Evolutionary conservation across 176 grass and related monocot species (phyloP), one percentile per base, ranked within the genome.

Genomic region (Cenchrus purpureus): DNA sequence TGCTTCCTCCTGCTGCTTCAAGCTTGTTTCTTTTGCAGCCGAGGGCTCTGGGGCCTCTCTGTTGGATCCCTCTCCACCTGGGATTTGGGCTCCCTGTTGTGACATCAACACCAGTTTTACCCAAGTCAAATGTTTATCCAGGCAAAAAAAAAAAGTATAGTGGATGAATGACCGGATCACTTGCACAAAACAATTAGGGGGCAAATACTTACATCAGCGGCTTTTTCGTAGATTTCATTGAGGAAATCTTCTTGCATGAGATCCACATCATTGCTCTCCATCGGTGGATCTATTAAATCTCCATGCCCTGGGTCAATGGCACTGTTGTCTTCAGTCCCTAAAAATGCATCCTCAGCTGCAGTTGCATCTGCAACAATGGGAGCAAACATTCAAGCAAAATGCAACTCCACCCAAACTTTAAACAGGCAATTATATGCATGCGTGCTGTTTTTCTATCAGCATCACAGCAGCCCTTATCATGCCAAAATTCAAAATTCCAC

Each of bases 231-330:
- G 22, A 94, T 90, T 61, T 95, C 93, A 31, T 98, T 74, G 55
- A 94, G 83, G 74, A 95, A 65, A 77, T 95, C 92, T 79, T 98
- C 91, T 84, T 92, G 85, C 83, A 88, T 81, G 17, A 80, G 72
- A 73, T 90, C 81, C 51, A 78, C 57, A 43, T 83, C 81, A 10
- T 75, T 75, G 75, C 4, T 80, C 68, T 85, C 94, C 19, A 72
- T n/a, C n/a, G 22, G 76, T 87, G 86, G 83, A 70, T 89, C 73
- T 55, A 10, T 22, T 60, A 34, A 42, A 34, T 80, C 70, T 73
- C 79, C 88, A 46, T 63, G 64, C 74, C 58, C 71, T 43, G 63
- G 65, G 29, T 87, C 77, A 7, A 11, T 50, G 16, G 8, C 50
- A 83, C 34, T 46, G 83, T 79, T 79, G 16, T 87, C 90, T 69